These are phyloP conservation scores for Phascolomyces articulosus DNA, from an alignment of 371 early-diverging fungal species.

Conservation along the genomic window DNA sequence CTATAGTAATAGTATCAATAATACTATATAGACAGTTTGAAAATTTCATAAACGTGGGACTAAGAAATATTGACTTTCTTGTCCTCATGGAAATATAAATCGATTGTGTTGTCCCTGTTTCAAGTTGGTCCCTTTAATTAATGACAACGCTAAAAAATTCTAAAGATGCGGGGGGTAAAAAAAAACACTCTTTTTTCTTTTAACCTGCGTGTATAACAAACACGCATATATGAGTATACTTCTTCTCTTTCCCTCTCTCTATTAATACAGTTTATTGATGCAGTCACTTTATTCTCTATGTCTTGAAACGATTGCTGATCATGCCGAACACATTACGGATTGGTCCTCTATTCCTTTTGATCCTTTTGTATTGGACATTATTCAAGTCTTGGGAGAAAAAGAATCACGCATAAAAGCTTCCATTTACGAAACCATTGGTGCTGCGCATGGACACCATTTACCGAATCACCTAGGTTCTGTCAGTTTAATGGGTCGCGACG, in stretches of 20 bases:
- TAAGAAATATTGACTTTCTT: too few relatives aligned
- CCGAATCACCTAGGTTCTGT: background rate
- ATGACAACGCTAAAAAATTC: too few relatives aligned
- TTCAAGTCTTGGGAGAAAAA: background rate
- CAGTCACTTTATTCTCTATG: constrained; percentile 13
- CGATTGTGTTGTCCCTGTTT: too few relatives aligned
- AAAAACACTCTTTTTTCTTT: too few relatives aligned
- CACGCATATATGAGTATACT: background rate
- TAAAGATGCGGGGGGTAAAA: too few relatives aligned
- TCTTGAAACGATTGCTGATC: constrained; percentile 4
- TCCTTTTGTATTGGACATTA: constrained; percentile 13
- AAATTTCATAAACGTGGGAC: too few relatives aligned
- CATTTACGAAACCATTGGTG: constrained; percentile 4
- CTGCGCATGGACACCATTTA: background rate
- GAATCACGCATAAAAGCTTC: background rate
- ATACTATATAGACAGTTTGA: too few relatives aligned
- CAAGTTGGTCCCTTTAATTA: too few relatives aligned
- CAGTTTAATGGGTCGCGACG: background rate
- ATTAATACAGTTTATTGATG: background rate
- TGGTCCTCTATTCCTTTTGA: constrained; percentile 7
- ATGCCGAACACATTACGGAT: constrained; percentile 7
- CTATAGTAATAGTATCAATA: too few relatives aligned
- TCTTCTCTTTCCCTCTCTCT: background rate
- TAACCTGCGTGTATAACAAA: too few relatives aligned
- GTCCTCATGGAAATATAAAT: too few relatives aligned